A percentile compares a stretch with the other conserved stretches of the same genome.
Evolutionary conservation across 306 rosid species (phyloP).

Genomic region (Bauhinia variegata): DNA sequence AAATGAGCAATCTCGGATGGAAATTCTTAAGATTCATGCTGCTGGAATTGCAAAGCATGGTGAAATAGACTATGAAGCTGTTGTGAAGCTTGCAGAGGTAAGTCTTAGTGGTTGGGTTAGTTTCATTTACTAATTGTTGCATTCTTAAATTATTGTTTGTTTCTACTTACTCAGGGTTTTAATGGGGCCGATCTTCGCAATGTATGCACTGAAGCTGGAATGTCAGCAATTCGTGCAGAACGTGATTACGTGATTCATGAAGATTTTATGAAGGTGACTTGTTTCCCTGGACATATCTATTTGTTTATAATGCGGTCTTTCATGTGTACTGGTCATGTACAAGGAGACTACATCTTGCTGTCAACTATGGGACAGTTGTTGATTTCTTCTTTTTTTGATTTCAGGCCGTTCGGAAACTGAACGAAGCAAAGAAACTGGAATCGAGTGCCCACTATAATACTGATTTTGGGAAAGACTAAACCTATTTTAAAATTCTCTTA

Average conservation of each 20-base stretch:
- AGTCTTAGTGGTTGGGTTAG: constrained; percentile 27
- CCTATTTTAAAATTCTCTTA: constrained; percentile 16
- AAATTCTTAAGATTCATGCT: constrained; percentile 97
- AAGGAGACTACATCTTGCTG: neutral
- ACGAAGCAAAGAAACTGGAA: constrained; percentile 96
- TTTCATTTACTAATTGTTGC: constrained; percentile 6
- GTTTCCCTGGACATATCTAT: neutral
- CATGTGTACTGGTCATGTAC: neutral
- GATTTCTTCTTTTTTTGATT: constrained; percentile 17
- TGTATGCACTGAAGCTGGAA: constrained; percentile 98
- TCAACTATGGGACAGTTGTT: neutral
- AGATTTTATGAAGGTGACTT: constrained; percentile 91
- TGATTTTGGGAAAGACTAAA: constrained; percentile 80
- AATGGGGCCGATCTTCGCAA: constrained; percentile 97
- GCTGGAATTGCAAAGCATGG: constrained; percentile 97
- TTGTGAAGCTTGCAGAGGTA: constrained; percentile 97
- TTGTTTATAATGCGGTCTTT: constrained; percentile 12
- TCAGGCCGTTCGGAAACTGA: constrained; percentile 94
- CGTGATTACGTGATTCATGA: constrained; percentile 95
- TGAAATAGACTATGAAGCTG: constrained; percentile 97
- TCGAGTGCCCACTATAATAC: constrained; percentile 81
- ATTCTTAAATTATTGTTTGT: constrained; percentile 28
- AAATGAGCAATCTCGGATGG: constrained; percentile 92
- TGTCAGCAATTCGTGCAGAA: constrained; percentile 96
- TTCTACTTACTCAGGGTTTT: constrained; percentile 63